These are phyloP conservation scores for Hyaloscypha variabilis DNA, from an alignment of 495 filamentous ascomycete species.

Conservation along the genomic window DNA sequence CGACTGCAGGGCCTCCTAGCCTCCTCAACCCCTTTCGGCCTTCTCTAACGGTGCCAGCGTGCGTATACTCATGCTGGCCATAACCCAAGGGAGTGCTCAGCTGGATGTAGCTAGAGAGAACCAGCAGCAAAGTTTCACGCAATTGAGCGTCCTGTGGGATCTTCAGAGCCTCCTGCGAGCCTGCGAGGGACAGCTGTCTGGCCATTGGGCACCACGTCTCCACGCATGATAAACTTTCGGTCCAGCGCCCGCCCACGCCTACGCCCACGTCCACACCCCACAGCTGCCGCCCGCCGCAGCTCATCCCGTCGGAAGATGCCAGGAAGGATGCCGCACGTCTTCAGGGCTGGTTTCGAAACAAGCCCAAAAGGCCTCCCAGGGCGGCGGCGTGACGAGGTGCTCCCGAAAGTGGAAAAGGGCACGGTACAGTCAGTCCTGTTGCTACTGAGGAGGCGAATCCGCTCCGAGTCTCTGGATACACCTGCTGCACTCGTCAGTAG, in stretches of 20 bases:
- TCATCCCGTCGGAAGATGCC: conserved; percentile 20
- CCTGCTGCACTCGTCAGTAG: background rate
- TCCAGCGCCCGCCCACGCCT: background rate
- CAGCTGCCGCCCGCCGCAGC: conserved; percentile 7
- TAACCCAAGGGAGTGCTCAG: background rate
- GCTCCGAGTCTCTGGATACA: background rate
- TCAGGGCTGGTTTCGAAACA: conserved; percentile 18
- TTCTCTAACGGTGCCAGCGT: background rate
- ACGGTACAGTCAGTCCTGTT: background rate
- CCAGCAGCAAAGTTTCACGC: background rate
- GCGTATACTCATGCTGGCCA: background rate
- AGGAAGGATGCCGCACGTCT: background rate
- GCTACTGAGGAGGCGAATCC: background rate
- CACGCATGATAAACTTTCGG: conserved; percentile 3
- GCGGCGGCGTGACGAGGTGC: background rate
- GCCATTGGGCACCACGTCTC: conserved; percentile 18
- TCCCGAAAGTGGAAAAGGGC: background rate
- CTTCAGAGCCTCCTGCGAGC: background rate
- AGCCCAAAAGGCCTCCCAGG: background rate
- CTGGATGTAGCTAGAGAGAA: background rate
- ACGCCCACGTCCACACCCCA: conserved; percentile 5
- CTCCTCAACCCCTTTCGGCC: background rate
- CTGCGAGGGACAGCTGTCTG: too few relatives aligned
- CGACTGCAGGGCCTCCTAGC: background rate
- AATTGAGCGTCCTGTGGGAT: conserved; percentile 2